These are phyloP conservation scores for Globisporangium sylvaticum DNA, from an alignment of 352 stramenopile species.

Conservation along the genomic window DNA sequence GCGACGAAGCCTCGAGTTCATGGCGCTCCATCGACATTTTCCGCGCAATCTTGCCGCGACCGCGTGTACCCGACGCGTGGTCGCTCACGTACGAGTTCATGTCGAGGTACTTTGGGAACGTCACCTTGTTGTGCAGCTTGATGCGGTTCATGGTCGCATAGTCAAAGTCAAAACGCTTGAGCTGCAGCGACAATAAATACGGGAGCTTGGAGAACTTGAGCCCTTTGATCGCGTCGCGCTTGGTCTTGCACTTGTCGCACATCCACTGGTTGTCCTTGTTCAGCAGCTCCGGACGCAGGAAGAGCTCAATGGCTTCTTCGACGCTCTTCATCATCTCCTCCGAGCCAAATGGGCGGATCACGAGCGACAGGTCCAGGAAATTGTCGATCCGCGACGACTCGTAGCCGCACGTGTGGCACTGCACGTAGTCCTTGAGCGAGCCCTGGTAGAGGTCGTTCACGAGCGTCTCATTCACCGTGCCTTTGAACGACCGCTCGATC, in stretches of 20 bases:
- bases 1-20: constrained; percentile 43
- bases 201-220: constrained; percentile 87
- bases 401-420: constrained; percentile 81
- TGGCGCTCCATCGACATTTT: constrained; percentile 88
- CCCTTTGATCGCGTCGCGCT: constrained; percentile 88
- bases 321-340: constrained; percentile 80
- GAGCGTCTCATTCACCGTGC: constrained; percentile 80
- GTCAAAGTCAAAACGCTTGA: constrained; percentile 92
- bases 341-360: constrained; percentile 87
- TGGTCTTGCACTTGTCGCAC: constrained; percentile 79
- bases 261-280: constrained; percentile 90
- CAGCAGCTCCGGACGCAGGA: constrained; percentile 80
- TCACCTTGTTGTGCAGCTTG: constrained; percentile 85
- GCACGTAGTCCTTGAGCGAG: constrained; percentile 86
- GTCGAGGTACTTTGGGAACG: constrained; percentile 87
- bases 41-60: constrained; percentile 57
- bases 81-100: constrained; percentile 86
- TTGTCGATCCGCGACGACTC: constrained; percentile 84
- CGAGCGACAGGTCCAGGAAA: constrained; percentile 88
- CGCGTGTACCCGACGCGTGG: constrained; percentile 33
- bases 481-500: constrained; percentile 85
- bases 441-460: constrained; percentile 88
- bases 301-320: constrained; percentile 87
- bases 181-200: constrained; percentile 87
- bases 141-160: constrained; percentile 87